These are phyloP conservation scores for Parafenestella ontariensis DNA, from an alignment of 2,329 filamentous ascomycete species.

Conservation along the genomic window DNA sequence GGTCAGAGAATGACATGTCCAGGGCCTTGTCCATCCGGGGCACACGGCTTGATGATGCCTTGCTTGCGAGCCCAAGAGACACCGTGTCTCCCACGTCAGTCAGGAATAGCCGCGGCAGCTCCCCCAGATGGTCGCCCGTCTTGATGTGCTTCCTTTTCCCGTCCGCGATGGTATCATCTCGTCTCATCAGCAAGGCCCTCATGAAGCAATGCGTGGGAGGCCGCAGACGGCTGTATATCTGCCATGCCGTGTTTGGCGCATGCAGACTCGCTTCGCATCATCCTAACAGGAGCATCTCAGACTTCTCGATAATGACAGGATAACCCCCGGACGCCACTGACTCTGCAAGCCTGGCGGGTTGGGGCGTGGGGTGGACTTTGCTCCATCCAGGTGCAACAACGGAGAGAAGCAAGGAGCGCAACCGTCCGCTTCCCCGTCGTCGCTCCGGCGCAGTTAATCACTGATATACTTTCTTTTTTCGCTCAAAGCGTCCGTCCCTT, in stretches of 20 bases:
- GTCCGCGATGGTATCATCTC: constrained; percentile 10
- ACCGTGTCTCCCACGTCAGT: constrained; percentile 15
- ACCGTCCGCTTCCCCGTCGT: constrained; percentile 38
- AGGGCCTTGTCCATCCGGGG: constrained; percentile 8
- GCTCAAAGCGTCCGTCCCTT: constrained; percentile 29
- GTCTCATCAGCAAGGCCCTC: constrained; percentile 8
- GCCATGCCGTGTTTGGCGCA: constrained; percentile 14
- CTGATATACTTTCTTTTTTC: constrained; percentile 37
- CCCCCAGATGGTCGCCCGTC: constrained; percentile 8
- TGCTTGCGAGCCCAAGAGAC: constrained; percentile 16
- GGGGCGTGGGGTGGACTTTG: constrained; percentile 43
- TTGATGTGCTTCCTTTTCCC: constrained; percentile 22
- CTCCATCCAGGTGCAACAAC: constrained; percentile 37
- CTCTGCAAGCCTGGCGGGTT: constrained; percentile 23
- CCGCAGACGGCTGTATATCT: constrained; percentile 11
- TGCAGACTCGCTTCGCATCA: constrained; percentile 11
- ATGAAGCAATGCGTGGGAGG: constrained; percentile 17
- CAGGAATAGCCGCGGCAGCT: constrained; percentile 9
- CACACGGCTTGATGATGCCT: constrained; percentile 10
- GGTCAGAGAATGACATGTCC: constrained; percentile 31
- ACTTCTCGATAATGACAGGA: constrained; percentile 20
- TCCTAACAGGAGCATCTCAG: constrained; percentile 6
- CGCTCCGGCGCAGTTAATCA: constrained; percentile 25
- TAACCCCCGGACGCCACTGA: constrained; percentile 26
- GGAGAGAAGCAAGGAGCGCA: constrained; percentile 40